phyloP scores from a whole-genome alignment of 2,329 filamentous ascomycete species.

The Aspergillus costaricaensis region DNA sequence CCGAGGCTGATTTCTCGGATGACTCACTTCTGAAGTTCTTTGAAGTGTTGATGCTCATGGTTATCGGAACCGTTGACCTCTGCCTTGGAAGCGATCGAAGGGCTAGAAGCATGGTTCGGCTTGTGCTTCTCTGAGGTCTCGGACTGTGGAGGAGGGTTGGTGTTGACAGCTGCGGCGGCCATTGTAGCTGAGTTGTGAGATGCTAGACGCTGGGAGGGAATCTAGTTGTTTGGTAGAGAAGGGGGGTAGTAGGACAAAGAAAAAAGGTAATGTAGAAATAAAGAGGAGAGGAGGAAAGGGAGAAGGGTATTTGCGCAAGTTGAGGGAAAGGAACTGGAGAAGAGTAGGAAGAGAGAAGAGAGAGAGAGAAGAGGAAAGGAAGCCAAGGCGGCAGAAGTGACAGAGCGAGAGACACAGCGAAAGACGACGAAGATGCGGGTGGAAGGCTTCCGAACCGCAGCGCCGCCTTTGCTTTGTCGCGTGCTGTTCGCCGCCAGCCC shows the following conservation, averaged over 20 bases:
- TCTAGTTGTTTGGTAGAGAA: neutral
- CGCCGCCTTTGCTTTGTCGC: slow-evolving; percentile 24
- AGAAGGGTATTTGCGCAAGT: neutral
- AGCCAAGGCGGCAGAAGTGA: slow-evolving; percentile 17
- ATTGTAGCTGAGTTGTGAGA: slow-evolving; percentile 46
- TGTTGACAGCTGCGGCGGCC: slow-evolving; percentile 62
- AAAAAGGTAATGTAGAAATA: slow-evolving; percentile 11
- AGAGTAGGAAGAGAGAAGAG: slow-evolving; percentile 9
- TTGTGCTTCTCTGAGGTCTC: slow-evolving; percentile 71
- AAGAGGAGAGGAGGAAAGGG: slow-evolving; percentile 1
- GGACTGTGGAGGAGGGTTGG: slow-evolving; percentile 63
- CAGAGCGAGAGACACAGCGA: slow-evolving; percentile 12
- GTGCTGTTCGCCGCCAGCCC: slow-evolving; percentile 14
- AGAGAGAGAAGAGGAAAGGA: slow-evolving; percentile 18
- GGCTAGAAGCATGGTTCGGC: slow-evolving; percentile 55
- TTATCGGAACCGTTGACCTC: slow-evolving; percentile 61
- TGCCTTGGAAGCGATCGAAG: slow-evolving; percentile 31
- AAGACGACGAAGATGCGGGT: slow-evolving; percentile 31
- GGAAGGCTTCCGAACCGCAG: slow-evolving; percentile 35
- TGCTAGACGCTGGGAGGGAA: neutral
- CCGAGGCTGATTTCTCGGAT: neutral
- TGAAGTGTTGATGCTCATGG: slow-evolving; percentile 76
- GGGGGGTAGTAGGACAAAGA: slow-evolving; percentile 2
- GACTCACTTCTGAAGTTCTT: slow-evolving; percentile 84
- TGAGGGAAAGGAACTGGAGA: slow-evolving; percentile 8